Percentiles rank a stretch among this genome's conserved stretches.
These are phyloP conservation scores for Kluyveromyces wickerhamii DNA, from an alignment of 805 yeast species.

Conservation along the genomic window DNA sequence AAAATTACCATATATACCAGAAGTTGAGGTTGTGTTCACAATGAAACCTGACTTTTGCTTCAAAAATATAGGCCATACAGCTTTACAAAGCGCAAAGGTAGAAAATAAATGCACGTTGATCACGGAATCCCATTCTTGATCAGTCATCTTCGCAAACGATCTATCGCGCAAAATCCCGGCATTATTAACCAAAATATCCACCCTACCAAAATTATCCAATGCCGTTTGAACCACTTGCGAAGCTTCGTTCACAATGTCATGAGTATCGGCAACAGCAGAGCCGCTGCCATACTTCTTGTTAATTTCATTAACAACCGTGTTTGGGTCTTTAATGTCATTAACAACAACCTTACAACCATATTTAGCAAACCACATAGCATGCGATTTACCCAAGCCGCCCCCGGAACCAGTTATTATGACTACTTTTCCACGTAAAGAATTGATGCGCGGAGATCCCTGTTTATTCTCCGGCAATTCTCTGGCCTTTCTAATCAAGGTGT, in stretches of 20 bases:
- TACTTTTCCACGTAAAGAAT: constrained; percentile 68
- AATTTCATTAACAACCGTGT: constrained; percentile 67
- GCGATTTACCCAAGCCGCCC: constrained; percentile 86
- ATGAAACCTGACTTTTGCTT: constrained; percentile 76
- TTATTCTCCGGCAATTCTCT: constrained; percentile 46
- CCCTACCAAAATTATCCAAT: constrained; percentile 64
- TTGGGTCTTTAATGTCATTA: constrained; percentile 78
- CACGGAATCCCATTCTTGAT: constrained; percentile 75
- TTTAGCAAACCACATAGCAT: constrained; percentile 75
- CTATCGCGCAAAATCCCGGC: constrained; percentile 93
- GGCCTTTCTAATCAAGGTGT: constrained; percentile 45
- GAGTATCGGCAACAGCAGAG: constrained; percentile 73
- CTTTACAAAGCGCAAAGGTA: constrained; percentile 70
- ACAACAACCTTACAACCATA: constrained; percentile 95
- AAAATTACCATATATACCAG: constrained; percentile 95
- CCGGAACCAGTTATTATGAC: constrained; percentile 95
- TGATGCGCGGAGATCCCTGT: constrained; percentile 46
- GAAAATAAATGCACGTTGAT: constrained; percentile 77
- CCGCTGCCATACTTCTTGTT: constrained; percentile 54
- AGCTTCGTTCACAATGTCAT: constrained; percentile 73
- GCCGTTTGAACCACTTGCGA: constrained; percentile 72
- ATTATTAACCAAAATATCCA: constrained; percentile 81
- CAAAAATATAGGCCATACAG: constrained; percentile 86
- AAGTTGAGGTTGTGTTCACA: constrained; percentile 86
- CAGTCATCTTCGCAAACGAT: constrained; percentile 78